Conservation (phyloP, 2,329 filamentous ascomycete species). For the Rhynchosporium graminicola region DNA sequence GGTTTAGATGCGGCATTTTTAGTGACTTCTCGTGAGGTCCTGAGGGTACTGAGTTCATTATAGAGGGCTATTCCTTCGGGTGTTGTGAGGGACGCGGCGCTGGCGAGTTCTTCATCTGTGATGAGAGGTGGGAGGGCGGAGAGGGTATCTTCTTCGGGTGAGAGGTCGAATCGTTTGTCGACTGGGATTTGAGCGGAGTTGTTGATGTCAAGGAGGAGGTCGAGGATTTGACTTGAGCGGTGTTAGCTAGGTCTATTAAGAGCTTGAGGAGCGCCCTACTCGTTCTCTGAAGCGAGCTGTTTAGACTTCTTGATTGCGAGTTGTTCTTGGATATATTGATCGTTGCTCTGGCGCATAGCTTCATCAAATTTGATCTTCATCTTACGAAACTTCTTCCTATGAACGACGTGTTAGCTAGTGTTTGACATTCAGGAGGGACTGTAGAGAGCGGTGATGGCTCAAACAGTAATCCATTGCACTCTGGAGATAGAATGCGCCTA, state of each 20-base stretch:
- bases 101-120: slow-evolving; percentile 33
- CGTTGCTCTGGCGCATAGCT: slow-evolving; percentile 78
- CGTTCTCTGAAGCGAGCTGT: slow-evolving; percentile 85
- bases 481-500: slow-evolving; percentile 36
- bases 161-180: slow-evolving; percentile 73
- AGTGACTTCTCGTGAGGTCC: slow-evolving; percentile 31
- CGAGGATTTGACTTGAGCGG: slow-evolving; percentile 76
- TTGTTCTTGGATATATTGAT: slow-evolving; percentile 78
- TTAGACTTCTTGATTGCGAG: slow-evolving; percentile 79
- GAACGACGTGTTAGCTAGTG: slow-evolving; percentile 47
- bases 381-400: slow-evolving; percentile 95
- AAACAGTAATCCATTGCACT: neutral
- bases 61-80: slow-evolving; percentile 35
- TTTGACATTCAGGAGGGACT: neutral
- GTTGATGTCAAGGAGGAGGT: slow-evolving; percentile 89
- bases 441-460: slow-evolving; percentile 23
- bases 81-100: slow-evolving; percentile 30
- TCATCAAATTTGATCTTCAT: slow-evolving; percentile 79
- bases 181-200: slow-evolving; percentile 75
- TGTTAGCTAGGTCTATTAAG: slow-evolving; percentile 6
- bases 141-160: slow-evolving; percentile 36
- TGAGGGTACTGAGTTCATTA: slow-evolving; percentile 33
- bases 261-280: slow-evolving; percentile 59
- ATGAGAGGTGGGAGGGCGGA: slow-evolving; percentile 33
- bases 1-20: slow-evolving; percentile 24